Base-by-base conservation (phyloP, 768 basidiomycete species). In the Macrolepiota albuminosa region DNA sequence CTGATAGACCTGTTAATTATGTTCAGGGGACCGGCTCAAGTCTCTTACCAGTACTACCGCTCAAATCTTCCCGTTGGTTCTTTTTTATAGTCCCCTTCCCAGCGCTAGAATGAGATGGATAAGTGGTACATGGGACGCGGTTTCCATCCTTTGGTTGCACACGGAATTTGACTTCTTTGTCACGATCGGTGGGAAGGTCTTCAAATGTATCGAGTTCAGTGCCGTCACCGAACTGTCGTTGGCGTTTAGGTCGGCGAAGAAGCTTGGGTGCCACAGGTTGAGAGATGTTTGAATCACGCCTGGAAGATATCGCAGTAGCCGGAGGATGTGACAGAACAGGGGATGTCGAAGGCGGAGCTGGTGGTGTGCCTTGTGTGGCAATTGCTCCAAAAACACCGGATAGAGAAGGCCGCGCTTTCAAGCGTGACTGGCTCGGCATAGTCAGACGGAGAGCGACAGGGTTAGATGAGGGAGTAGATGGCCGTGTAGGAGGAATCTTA, bases 151-250 rank as follows among this genome's bases (percentile, higher is more conserved):
- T 91, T 29, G 91, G 88, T 62, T 88, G 85, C 10, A 93, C 86
- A 57, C 84, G 85, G 70, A 81, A 94, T 45, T 77, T 82, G 55
- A 83, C 81, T 72, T 93, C 90, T 67, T 89, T 88, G 53, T 94
- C 92, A 50, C 90, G 80, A 68, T 95, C 89, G 10, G 92, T 91
- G 7, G 86, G 87, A 45, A 96, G 81, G 71, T 97, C 95, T 31
- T 95, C 95, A 59, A 97, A 82, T 3, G 72, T 85, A 67, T 97
- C 95, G 55, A 97, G 76, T 70, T 96, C 95, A 10, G 92, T 94
- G 14, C 95, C 95, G 67, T 93, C 90, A 6, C 91, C 91, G 67
- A 88, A 94, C 14, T 83, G 83, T 55, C 84, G 79, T 62, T 81
- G 81, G 42, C 90, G 87, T 73, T 93, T 94, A 13, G 91, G 91